phyloP scores from a whole-genome alignment of 169 alveolate species.

The Cardiosporidium cionae region DNA sequence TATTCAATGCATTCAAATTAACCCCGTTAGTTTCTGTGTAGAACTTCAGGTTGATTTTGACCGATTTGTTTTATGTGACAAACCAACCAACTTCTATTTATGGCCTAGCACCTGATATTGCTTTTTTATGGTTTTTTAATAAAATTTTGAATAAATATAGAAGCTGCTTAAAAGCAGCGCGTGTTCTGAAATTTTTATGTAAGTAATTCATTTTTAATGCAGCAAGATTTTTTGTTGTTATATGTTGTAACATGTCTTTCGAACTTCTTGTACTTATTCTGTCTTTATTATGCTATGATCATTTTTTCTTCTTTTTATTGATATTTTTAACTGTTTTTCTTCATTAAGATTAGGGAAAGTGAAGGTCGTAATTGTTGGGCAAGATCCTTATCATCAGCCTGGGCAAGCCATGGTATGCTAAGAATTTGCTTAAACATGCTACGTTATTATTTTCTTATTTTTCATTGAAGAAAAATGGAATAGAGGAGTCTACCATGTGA shows the following conservation, averaged over 20 bases:
- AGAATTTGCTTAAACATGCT: background rate
- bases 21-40: too few species aligned
- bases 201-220: background rate
- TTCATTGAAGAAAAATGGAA: background rate
- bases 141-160: background rate
- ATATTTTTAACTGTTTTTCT: background rate
- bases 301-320: background rate
- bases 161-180: background rate
- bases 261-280: background rate
- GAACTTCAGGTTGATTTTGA: too few species aligned
- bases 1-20: slow-evolving; percentile 65
- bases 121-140: background rate
- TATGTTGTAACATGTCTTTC: background rate
- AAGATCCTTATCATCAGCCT: slow-evolving; percentile 95
- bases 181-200: background rate
- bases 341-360: slow-evolving; percentile 54
- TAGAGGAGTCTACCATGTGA: too few species aligned
- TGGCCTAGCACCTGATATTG: background rate
- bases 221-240: background rate
- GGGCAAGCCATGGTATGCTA: slow-evolving; percentile 86
- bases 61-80: background rate
- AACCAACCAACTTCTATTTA: background rate
- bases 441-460: background rate
- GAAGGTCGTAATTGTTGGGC: slow-evolving; percentile 95
- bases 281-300: background rate